Evolutionary conservation across 2,329 filamentous ascomycete species (phyloP).

Genomic region (Drechslera avenae): DNA sequence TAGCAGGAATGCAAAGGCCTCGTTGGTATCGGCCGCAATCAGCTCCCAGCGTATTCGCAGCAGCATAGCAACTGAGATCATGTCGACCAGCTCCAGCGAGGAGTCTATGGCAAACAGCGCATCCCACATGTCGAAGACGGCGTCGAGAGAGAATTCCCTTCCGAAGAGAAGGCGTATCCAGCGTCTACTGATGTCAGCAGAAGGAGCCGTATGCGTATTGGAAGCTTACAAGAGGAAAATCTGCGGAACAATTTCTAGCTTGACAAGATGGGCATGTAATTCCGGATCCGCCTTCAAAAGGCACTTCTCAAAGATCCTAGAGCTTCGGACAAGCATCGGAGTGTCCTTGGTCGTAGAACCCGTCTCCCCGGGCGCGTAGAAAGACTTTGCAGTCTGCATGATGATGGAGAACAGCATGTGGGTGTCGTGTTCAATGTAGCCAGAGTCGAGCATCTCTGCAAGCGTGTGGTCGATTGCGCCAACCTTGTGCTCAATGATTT

Average conservation of each 20-base stretch:
- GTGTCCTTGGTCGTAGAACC: conserved; percentile 52
- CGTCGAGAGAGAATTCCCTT: conserved; percentile 87
- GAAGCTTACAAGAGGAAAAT: conserved; percentile 84
- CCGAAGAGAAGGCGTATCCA: conserved; percentile 95
- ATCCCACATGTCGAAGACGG: conserved; percentile 88
- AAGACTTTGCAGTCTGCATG: conserved; percentile 85
- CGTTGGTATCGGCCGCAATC: conserved; percentile 84
- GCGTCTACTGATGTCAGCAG: conserved; percentile 60
- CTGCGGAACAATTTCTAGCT: conserved; percentile 90
- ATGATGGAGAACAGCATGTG: conserved; percentile 83
- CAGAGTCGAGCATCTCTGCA: conserved; percentile 66
- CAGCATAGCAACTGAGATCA: conserved; percentile 94
- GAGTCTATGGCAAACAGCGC: conserved; percentile 86
- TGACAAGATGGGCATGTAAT: conserved; percentile 77
- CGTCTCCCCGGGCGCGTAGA: conserved; percentile 72
- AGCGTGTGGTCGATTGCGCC: conserved; percentile 35
- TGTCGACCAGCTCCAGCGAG: conserved; percentile 77
- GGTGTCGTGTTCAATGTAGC: conserved; percentile 85
- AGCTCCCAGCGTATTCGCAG: conserved; percentile 89
- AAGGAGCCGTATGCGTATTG: not conserved
- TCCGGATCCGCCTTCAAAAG: conserved; percentile 81
- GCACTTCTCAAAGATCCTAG: conserved; percentile 82
- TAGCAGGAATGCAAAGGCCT: conserved; percentile 78
- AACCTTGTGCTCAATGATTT: conserved; percentile 43
- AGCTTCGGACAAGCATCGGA: conserved; percentile 83